Evolutionary conservation across 805 yeast species (phyloP).

Genomic region (Zygosaccharomyces siamensis): DNA sequence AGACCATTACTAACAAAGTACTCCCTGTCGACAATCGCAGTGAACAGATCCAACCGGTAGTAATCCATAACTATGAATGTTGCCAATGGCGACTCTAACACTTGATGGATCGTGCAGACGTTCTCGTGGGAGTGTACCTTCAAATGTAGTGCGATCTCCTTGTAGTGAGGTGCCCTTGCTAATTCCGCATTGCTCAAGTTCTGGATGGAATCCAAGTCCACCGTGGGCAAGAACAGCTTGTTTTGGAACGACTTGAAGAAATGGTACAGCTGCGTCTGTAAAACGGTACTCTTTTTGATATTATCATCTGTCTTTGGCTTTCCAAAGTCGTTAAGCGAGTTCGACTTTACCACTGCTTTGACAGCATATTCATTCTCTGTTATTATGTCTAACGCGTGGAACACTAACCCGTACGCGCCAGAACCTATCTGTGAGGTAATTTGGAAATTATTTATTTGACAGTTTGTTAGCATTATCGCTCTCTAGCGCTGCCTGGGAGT

Average conservation of each 20-base stretch:
- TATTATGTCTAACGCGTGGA: conserved; percentile 53
- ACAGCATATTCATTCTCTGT: conserved; percentile 59
- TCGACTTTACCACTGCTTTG: conserved; percentile 58
- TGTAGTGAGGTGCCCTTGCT: conserved; percentile 37
- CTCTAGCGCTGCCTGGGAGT: too few relatives aligned
- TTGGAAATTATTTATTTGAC: conserved; percentile 40
- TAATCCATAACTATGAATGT: conserved; percentile 79
- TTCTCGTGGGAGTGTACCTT: conserved; percentile 75
- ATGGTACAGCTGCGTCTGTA: conserved; percentile 28
- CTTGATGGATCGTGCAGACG: conserved; percentile 69
- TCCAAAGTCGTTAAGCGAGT: conserved; percentile 28
- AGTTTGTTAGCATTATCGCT: conserved; percentile 14
- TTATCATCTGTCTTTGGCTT: conserved; percentile 17
- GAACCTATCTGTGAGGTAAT: conserved; percentile 45
- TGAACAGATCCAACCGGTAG: conserved; percentile 79
- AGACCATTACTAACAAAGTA: conserved; percentile 51
- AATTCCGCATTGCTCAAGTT: conserved; percentile 36
- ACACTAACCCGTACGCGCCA: conserved; percentile 83
- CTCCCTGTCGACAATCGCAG: conserved; percentile 72
- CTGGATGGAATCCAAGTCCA: conserved; percentile 27
- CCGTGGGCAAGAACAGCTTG: conserved; percentile 22
- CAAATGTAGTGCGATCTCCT: conserved; percentile 70
- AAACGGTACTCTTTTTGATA: conserved; percentile 23
- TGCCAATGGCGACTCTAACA: conserved; percentile 55
- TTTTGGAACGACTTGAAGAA: conserved; percentile 24